These are phyloP conservation scores for Casuarina equisetifolia DNA, from an alignment of 306 rosid species.

Conservation along the genomic window DNA sequence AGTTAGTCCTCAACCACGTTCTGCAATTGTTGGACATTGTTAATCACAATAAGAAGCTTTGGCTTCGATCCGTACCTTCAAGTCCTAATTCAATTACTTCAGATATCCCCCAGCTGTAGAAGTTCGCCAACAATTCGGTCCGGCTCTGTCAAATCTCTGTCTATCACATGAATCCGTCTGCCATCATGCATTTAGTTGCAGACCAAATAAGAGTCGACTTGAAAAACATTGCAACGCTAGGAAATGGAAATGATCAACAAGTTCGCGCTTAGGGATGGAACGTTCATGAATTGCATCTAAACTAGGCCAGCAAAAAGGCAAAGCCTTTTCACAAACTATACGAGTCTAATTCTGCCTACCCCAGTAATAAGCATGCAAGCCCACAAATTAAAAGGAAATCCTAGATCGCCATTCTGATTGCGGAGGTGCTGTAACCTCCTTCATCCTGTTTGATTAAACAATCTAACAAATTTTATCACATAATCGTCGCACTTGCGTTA, in stretches of 20 bases:
- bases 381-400: too few species aligned
- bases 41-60: background rate
- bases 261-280: background rate
- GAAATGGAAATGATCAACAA: background rate
- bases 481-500: too few species aligned
- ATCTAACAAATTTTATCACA: too few species aligned
- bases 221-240: background rate
- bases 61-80: conserved; percentile 44
- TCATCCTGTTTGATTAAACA: too few species aligned
- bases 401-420: too few species aligned
- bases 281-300: conserved; percentile 7
- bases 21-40: background rate
- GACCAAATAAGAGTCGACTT: background rate
- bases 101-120: conserved; percentile 73
- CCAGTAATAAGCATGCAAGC: too few species aligned
- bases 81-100: conserved; percentile 57
- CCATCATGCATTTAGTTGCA: conserved; percentile 48
- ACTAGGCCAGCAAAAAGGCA: background rate
- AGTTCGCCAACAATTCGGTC: conserved; percentile 71
- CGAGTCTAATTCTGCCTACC: background rate
- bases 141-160: conserved; percentile 59
- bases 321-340: background rate
- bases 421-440: too few species aligned
- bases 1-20: background rate
- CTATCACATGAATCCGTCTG: conserved; percentile 53